Conservation (phyloP, 164 flowering plant genomes). For the Euptelea pleiosperma region DNA sequence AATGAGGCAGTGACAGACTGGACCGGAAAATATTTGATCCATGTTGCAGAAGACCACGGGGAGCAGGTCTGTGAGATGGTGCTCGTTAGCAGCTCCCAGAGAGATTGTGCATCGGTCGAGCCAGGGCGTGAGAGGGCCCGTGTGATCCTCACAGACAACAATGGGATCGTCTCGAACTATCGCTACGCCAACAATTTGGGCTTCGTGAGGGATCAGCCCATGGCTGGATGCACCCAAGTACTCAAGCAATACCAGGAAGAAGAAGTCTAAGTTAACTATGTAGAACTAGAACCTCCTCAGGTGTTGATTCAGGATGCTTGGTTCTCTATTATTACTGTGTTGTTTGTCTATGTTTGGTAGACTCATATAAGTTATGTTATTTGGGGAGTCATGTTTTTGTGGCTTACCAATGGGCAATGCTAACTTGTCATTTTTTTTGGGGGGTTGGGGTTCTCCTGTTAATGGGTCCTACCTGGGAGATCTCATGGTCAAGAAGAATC, state of each 20-base stretch:
- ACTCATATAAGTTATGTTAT: too few species aligned
- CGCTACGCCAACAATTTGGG: slow-evolving; percentile 64
- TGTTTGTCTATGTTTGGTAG: too few species aligned
- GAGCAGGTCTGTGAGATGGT: slow-evolving; percentile 49
- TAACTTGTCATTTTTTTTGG: too few species aligned
- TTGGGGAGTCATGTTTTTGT: too few species aligned
- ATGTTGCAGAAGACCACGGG: slow-evolving; percentile 41
- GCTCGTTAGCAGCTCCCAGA: slow-evolving; percentile 54
- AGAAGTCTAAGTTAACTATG: slow-evolving; percentile 13
- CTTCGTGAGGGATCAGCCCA: slow-evolving; percentile 37
- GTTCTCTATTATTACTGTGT: neutral
- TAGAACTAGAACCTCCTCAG: too few species aligned
- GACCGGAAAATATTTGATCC: slow-evolving; percentile 47
- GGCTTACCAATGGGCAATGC: too few species aligned
- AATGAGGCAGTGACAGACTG: slow-evolving; percentile 45
- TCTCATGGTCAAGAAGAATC: too few species aligned
- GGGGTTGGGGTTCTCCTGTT: too few species aligned
- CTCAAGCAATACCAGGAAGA: slow-evolving; percentile 44
- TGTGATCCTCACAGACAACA: slow-evolving; percentile 54
- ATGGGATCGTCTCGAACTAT: slow-evolving; percentile 47
- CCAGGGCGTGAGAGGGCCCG: slow-evolving; percentile 64
- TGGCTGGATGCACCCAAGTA: slow-evolving; percentile 42
- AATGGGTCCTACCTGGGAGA: too few species aligned
- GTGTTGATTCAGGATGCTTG: too few species aligned
- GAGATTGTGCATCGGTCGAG: slow-evolving; percentile 25